A percentile compares a stretch with the other conserved stretches of the same genome.
phyloP scores from a whole-genome alignment of 345 rosid genomes.

The Excoecaria cochinchinensis region DNA sequence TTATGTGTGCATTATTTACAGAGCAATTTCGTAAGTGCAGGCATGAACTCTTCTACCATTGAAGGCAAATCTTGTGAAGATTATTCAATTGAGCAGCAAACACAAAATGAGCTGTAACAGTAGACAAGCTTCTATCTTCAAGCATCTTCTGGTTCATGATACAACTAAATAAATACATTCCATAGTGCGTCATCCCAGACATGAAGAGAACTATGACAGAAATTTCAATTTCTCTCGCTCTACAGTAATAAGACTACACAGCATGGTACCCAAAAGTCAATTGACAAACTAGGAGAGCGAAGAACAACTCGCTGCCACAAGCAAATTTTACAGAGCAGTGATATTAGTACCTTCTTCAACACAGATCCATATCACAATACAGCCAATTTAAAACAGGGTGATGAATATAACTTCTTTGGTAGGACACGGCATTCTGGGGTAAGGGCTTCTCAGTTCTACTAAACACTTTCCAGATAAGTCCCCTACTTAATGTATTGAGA shows the following conservation, averaged over 20 bases:
- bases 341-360: slow-evolving; percentile 32
- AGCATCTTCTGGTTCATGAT: not conserved
- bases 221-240: slow-evolving; percentile 5
- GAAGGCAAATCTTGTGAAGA: not conserved
- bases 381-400: slow-evolving; percentile 28
- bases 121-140: not conserved
- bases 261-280: slow-evolving; percentile 2
- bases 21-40: too few species aligned
- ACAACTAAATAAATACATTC: slow-evolving; percentile 12
- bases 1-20: too few species aligned
- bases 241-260: not conserved
- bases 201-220: not conserved
- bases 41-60: not conserved
- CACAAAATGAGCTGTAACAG: not conserved
- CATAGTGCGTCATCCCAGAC: not conserved
- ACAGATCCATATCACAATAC: slow-evolving; percentile 33
- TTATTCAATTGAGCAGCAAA: not conserved
- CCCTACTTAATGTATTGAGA: slow-evolving; percentile 66
- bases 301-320: slow-evolving; percentile 23
- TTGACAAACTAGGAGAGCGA: slow-evolving; percentile 23
- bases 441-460: slow-evolving; percentile 9
- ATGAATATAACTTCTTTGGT: slow-evolving; percentile 15
- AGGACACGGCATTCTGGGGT: slow-evolving; percentile 1
- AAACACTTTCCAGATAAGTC: not conserved
- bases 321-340: slow-evolving; percentile 40